Conservation (phyloP, 2,329 filamentous ascomycete species). For the Pseudocercospora fuligena region DNA sequence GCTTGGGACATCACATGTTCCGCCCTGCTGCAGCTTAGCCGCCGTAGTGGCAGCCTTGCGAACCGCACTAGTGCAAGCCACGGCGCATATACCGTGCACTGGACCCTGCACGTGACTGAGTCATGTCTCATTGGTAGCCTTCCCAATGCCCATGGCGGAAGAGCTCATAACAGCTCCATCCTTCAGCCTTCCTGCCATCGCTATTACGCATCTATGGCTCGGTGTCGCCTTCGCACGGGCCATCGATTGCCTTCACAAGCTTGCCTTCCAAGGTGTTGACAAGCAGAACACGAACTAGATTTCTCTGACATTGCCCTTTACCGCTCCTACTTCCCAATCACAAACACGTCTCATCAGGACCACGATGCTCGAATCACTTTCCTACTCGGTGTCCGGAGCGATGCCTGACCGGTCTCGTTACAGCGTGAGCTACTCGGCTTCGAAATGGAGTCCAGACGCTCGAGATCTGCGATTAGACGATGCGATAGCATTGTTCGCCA, state of each 20-base stretch:
- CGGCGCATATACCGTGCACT: not conserved
- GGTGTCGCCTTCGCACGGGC: constrained; percentile 1
- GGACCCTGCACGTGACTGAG: constrained; percentile 2
- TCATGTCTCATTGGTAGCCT: constrained; percentile 13
- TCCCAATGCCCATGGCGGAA: not conserved
- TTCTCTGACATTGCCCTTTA: not conserved
- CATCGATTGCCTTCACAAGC: constrained; percentile 1
- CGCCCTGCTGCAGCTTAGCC: constrained; percentile 8
- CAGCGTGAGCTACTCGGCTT: constrained; percentile 11
- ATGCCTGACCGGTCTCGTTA: constrained; percentile 13
- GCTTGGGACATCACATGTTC: not conserved
- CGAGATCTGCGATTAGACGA: constrained; percentile 7
- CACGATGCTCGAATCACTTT: constrained; percentile 15
- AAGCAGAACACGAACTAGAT: not conserved
- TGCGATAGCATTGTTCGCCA: constrained; percentile 7
- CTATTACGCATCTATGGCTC: not conserved
- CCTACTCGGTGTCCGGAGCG: constrained; percentile 11
- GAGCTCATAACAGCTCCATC: not conserved
- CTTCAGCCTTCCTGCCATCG: constrained; percentile 1
- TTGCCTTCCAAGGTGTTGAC: not conserved
- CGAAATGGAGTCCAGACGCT: constrained; percentile 2
- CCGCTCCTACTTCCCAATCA: not conserved
- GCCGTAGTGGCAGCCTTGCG: constrained; percentile 7
- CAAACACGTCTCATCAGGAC: not conserved
- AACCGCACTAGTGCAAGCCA: constrained; percentile 5